A percentile compares a stretch with the other conserved stretches of the same genome.
Evolutionary conservation across 2,329 filamentous ascomycete species (phyloP).

Genomic region (Curvularia lunata): DNA sequence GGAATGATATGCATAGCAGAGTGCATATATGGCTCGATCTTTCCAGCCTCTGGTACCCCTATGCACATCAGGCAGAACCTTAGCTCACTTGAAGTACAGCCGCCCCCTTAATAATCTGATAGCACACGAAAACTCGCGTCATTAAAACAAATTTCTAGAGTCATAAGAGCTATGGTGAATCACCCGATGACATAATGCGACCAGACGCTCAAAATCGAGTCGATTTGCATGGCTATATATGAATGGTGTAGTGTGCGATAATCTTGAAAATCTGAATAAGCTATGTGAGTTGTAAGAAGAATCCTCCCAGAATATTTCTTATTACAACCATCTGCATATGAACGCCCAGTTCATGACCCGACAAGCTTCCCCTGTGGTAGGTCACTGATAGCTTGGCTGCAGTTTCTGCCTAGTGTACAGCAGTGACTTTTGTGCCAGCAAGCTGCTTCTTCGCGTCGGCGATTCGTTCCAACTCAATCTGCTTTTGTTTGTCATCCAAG

Average conservation of each 20-base stretch:
- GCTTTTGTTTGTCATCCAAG: constrained; percentile 41
- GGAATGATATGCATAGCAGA: not conserved
- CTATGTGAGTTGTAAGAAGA: not conserved
- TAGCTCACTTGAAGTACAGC: too few species aligned
- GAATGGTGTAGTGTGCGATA: not conserved
- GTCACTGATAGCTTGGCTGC: not conserved
- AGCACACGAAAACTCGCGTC: too few species aligned
- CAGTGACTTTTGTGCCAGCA: constrained; percentile 19
- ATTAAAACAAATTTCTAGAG: too few species aligned
- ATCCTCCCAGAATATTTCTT: not conserved
- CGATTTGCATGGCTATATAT: not conserved
- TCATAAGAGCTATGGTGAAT: too few species aligned
- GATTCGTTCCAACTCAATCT: constrained; percentile 34
- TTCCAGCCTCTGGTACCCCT: too few species aligned
- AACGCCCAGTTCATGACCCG: not conserved
- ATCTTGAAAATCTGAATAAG: not conserved
- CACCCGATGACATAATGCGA: not conserved
- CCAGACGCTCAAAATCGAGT: not conserved
- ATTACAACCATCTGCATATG: not conserved
- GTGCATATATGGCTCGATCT: not conserved
- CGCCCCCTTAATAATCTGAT: too few species aligned
- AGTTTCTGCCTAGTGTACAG: constrained; percentile 19
- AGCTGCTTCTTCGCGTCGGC: constrained; percentile 27
- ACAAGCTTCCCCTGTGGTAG: not conserved
- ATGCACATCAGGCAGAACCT: too few species aligned